Percentiles rank a stretch among this genome's conserved stretches.
phyloP scores from a whole-genome alignment of 108 stramenopile genomes.

The Nannochloropsis oceanica region DNA sequence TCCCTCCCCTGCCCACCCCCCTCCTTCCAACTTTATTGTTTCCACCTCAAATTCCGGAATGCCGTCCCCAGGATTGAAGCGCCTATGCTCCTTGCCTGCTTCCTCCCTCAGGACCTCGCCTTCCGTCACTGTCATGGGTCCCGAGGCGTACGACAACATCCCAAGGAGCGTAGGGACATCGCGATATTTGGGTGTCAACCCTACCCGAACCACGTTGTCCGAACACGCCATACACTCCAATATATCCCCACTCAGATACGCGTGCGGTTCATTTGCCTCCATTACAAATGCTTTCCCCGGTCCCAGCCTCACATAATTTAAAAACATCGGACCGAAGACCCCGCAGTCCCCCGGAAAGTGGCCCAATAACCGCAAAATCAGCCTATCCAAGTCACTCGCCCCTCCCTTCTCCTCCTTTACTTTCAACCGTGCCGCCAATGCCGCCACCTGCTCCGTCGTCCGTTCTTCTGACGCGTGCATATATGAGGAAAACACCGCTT shows the following conservation, averaged over 20 bases:
- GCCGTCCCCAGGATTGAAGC: constrained; percentile 12
- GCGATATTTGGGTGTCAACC: constrained; percentile 91
- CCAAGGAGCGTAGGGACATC: constrained; percentile 82
- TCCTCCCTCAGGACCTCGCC: neutral
- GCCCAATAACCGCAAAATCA: constrained; percentile 14
- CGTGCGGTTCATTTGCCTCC: constrained; percentile 42
- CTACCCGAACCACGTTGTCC: constrained; percentile 97
- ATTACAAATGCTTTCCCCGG: constrained; percentile 36
- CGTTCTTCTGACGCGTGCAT: constrained; percentile 38
- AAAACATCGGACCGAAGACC: constrained; percentile 33
- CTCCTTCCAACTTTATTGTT: constrained; percentile 2
- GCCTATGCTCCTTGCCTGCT: neutral
- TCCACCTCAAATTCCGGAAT: constrained; percentile 29
- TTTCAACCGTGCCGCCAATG: neutral
- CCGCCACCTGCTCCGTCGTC: neutral
- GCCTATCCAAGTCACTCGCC: neutral
- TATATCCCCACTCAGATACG: constrained; percentile 38
- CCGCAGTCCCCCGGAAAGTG: constrained; percentile 37
- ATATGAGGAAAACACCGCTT: constrained; percentile 57
- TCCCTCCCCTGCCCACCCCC: neutral
- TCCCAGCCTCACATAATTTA: constrained; percentile 33
- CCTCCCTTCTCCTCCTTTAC: neutral
- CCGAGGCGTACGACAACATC: constrained; percentile 74
- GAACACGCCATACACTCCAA: constrained; percentile 85
- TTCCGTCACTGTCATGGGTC: constrained; percentile 13